phyloP scores from a whole-genome alignment of 257 asterid genomes.

The Ligustrum vulgare region DNA sequence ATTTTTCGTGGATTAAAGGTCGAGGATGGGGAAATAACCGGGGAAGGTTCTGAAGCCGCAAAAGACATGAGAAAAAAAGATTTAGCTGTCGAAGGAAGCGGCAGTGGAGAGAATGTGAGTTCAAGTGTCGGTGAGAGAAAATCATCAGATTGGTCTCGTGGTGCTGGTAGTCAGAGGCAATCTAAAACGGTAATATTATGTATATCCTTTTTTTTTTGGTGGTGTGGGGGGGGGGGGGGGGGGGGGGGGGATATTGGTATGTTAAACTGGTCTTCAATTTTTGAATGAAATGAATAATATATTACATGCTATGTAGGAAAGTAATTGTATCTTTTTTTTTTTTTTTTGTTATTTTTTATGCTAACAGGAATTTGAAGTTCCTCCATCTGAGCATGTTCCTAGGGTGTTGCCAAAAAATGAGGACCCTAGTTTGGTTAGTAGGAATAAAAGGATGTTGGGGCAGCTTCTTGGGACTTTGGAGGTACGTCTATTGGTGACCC shows the following conservation, averaged over 20 bases:
- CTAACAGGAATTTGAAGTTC: slow-evolving; percentile 73
- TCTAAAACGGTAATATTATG: slow-evolving; percentile 52
- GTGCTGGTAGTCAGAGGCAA: slow-evolving; percentile 59
- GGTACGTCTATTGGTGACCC: slow-evolving; percentile 38
- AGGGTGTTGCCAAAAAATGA: slow-evolving; percentile 88
- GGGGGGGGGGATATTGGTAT: background rate
- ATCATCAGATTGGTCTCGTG: slow-evolving; percentile 61
- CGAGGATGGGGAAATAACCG: slow-evolving; percentile 77
- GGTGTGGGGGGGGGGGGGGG: no score
- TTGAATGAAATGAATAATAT: background rate
- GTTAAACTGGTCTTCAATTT: slow-evolving; percentile 15
- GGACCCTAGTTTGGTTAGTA: slow-evolving; percentile 88
- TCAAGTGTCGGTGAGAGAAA: slow-evolving; percentile 42
- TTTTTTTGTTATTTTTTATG: slow-evolving; percentile 20
- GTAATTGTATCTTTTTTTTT: slow-evolving; percentile 15
- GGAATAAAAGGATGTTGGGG: slow-evolving; percentile 97
- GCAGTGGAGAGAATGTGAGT: slow-evolving; percentile 27
- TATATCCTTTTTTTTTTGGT: background rate
- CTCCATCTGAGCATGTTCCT: slow-evolving; percentile 70
- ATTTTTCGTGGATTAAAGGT: slow-evolving; percentile 34
- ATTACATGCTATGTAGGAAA: slow-evolving; percentile 1
- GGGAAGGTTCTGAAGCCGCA: slow-evolving; percentile 44
- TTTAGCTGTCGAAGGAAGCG: slow-evolving; percentile 26
- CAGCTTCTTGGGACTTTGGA: slow-evolving; percentile 98
- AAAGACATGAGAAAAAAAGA: slow-evolving; percentile 35